A percentile compares a stretch with the other conserved stretches of the same genome.
These are phyloP conservation scores for Prunella vulgaris DNA, from an alignment of 257 asterid species.

Conservation along the genomic window DNA sequence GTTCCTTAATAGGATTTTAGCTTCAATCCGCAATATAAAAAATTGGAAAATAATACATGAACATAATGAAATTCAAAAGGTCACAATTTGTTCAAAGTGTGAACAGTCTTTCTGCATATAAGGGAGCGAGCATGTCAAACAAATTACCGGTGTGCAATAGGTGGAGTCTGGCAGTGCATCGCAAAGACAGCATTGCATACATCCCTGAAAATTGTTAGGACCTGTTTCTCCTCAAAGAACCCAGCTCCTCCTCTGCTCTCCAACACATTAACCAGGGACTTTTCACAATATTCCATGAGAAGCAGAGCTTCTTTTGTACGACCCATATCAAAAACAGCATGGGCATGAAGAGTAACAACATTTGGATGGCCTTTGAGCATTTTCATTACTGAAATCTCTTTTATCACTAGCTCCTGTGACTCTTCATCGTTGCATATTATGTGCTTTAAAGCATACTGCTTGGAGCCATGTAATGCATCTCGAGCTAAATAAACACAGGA, in stretches of 20 bases:
- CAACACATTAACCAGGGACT: slow-evolving; percentile 76
- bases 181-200: slow-evolving; percentile 88
- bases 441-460: slow-evolving; percentile 92
- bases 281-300: slow-evolving; percentile 93
- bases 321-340: slow-evolving; percentile 84
- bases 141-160: slow-evolving; percentile 90
- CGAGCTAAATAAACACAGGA: slow-evolving; percentile 88
- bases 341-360: slow-evolving; percentile 65
- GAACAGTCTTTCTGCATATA: background rate
- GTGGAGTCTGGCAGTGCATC: slow-evolving; percentile 87
- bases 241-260: slow-evolving; percentile 96
- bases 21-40: background rate
- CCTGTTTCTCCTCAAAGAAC: slow-evolving; percentile 90
- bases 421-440: slow-evolving; percentile 90
- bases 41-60: background rate
- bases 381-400: slow-evolving; percentile 89
- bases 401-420: slow-evolving; percentile 61
- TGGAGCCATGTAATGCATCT: slow-evolving; percentile 72
- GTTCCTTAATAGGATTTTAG: background rate
- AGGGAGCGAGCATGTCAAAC: slow-evolving; percentile 6
- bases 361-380: slow-evolving; percentile 90
- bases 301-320: slow-evolving; percentile 93
- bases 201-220: slow-evolving; percentile 71
- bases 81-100: background rate
- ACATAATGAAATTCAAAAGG: background rate